phyloP scores from a whole-genome alignment of 441 rosid genomes.

The Brassica balearica region DNA sequence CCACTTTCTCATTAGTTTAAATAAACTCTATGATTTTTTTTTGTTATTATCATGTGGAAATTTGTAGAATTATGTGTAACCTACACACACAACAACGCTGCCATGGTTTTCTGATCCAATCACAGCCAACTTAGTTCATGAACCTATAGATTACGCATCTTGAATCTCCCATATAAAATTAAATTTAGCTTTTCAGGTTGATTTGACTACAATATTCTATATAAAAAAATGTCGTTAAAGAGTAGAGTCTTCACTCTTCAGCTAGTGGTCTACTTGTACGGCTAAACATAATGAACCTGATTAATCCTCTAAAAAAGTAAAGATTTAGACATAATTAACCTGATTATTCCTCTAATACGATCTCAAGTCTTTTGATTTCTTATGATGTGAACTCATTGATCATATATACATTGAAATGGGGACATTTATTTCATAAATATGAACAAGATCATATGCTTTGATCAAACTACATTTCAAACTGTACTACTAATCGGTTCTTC shows the following conservation, averaged over 20 bases:
- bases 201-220: constrained; percentile 26
- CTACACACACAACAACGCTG: constrained; percentile 8
- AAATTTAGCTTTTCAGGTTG: neutral
- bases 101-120: constrained; percentile 1
- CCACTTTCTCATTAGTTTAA: neutral
- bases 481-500: neutral
- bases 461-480: constrained; percentile 15
- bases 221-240: neutral
- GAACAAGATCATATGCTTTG: constrained; percentile 1
- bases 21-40: neutral
- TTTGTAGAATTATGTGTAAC: constrained; percentile 12
- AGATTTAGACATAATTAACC: constrained; percentile 14
- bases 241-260: constrained; percentile 11
- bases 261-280: constrained; percentile 31
- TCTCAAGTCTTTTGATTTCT: neutral
- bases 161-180: neutral
- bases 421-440: neutral
- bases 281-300: constrained; percentile 24
- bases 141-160: constrained; percentile 4
- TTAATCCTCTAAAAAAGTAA: neutral
- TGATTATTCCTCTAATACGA: neutral
- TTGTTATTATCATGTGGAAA: neutral
- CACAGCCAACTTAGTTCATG: constrained; percentile 7
- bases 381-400: neutral
- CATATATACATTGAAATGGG: neutral